phyloP scores from a whole-genome alignment of 1,284 basidiomycete genomes.

The Ustilago esculenta region DNA sequence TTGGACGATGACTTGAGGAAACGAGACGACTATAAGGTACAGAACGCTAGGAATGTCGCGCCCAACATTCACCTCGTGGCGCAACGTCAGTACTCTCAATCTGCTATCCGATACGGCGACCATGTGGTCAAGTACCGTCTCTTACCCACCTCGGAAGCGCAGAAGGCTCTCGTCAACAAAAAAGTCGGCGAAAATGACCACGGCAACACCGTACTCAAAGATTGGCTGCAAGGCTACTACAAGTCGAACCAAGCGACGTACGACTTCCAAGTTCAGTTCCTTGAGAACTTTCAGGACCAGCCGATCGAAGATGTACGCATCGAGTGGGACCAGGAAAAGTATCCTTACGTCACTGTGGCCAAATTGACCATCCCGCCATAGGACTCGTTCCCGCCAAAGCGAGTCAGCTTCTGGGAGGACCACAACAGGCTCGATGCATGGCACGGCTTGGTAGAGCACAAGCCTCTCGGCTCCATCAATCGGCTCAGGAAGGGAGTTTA shows the following conservation, averaged over 20 bases:
- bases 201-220: constrained; percentile 33
- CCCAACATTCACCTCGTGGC: constrained; percentile 49
- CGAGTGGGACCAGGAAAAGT: constrained; percentile 54
- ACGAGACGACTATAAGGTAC: constrained; percentile 51
- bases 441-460: constrained; percentile 52
- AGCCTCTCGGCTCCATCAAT: constrained; percentile 57
- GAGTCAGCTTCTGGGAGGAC: constrained; percentile 56
- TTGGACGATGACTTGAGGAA: constrained; percentile 46
- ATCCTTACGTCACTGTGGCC: constrained; percentile 54
- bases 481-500: constrained; percentile 53
- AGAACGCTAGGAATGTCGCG: constrained; percentile 48
- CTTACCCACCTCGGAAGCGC: constrained; percentile 40
- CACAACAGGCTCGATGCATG: constrained; percentile 55
- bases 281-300: constrained; percentile 58
- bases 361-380: constrained; percentile 50
- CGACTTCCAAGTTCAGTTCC: constrained; percentile 56
- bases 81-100: constrained; percentile 55
- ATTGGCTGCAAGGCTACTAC: constrained; percentile 38
- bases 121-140: constrained; percentile 58
- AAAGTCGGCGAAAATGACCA: constrained; percentile 32
- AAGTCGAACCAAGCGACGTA: constrained; percentile 42
- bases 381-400: constrained; percentile 48
- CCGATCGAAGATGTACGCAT: constrained; percentile 51
- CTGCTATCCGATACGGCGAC: constrained; percentile 57
- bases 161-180: constrained; percentile 26